phyloP scores from a whole-genome alignment of 768 basidiomycete species.

The Dioszegia crocea region DNA sequence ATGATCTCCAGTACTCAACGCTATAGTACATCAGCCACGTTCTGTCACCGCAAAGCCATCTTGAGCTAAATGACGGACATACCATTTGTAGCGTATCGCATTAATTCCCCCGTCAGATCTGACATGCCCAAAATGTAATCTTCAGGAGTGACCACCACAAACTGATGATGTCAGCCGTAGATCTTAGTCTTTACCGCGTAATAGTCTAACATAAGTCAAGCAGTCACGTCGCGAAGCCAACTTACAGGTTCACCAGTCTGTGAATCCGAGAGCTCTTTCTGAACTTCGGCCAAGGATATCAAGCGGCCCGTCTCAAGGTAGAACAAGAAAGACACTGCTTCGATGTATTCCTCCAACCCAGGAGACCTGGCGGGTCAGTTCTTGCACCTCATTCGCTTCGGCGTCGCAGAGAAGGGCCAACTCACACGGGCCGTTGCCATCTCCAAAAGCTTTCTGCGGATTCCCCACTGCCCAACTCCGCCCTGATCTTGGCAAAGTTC shows the following conservation, averaged over 20 bases:
- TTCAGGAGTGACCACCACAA: constrained; percentile 67
- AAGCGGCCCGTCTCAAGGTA: constrained; percentile 69
- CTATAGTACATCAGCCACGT: constrained; percentile 12
- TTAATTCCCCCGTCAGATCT: constrained; percentile 93
- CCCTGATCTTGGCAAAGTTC: constrained; percentile 61
- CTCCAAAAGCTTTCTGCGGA: constrained; percentile 39
- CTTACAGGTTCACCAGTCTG: constrained; percentile 63
- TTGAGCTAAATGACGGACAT: constrained; percentile 26
- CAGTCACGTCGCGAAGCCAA: neutral
- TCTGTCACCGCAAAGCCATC: no score
- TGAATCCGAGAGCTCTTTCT: constrained; percentile 59
- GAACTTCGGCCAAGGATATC: constrained; percentile 61
- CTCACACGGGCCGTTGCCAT: constrained; percentile 47
- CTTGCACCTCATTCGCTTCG: no score
- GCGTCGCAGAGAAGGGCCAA: no score
- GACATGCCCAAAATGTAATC: constrained; percentile 91
- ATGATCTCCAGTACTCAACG: constrained; percentile 46
- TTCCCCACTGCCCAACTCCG: constrained; percentile 33
- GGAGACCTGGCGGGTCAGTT: constrained; percentile 28
- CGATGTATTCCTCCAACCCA: constrained; percentile 90
- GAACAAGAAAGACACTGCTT: constrained; percentile 81
- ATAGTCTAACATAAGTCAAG: no score
- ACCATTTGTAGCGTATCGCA: constrained; percentile 88
- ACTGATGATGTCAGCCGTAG: constrained; percentile 53
- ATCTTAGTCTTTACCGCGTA: neutral